phyloP scores from a whole-genome alignment of 2,329 filamentous ascomycete genomes.

The Paecilomyces fulvus region DNA sequence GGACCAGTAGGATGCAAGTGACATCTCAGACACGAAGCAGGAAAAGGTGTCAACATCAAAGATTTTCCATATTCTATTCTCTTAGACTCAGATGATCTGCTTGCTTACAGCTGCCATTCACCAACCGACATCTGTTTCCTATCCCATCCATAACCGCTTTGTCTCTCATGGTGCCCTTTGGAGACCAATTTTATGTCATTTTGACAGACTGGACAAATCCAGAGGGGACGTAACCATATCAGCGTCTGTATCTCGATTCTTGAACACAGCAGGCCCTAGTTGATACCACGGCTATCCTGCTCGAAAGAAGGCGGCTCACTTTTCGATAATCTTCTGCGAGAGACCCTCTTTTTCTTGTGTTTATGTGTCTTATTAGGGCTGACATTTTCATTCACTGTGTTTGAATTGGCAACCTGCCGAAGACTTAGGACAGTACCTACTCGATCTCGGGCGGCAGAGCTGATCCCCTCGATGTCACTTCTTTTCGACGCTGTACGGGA shows the following conservation, averaged over 20 bases:
- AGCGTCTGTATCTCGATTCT: background rate
- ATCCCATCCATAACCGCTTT: background rate
- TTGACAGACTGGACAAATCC: background rate
- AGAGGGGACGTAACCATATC: background rate
- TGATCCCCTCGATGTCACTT: background rate
- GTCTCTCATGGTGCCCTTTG: background rate
- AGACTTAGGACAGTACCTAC: background rate
- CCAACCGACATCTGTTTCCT: background rate
- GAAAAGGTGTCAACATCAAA: background rate
- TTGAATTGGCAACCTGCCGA: background rate
- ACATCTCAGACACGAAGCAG: background rate
- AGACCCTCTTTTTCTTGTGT: constrained; percentile 2
- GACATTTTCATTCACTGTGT: background rate
- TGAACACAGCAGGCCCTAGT: background rate
- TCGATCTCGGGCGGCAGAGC: background rate
- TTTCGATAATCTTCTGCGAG: constrained; percentile 10
- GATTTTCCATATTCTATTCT: background rate
- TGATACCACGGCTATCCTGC: background rate
- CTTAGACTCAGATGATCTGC: background rate
- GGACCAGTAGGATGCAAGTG: background rate
- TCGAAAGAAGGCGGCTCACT: constrained; percentile 10
- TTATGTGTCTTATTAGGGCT: background rate
- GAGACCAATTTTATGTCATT: background rate
- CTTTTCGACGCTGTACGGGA: background rate
- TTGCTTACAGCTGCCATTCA: background rate